Evolutionary conservation across 2,329 filamentous ascomycete species (phyloP), one percentile per base, ranked within the genome.

Genomic region (Aureobasidium leucospermi): DNA sequence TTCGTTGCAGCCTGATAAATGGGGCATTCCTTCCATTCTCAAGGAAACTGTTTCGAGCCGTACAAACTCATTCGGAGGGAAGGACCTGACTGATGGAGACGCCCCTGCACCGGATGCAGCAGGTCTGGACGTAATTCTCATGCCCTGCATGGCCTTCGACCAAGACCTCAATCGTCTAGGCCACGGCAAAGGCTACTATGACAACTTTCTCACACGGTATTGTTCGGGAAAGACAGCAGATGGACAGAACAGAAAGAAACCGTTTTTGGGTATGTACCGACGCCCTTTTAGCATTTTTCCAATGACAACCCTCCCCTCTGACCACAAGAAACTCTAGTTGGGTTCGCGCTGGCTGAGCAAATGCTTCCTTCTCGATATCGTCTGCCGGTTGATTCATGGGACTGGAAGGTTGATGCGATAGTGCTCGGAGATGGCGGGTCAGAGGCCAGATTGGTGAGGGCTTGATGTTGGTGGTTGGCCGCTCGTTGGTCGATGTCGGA

Each of bases 151-250:
- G 68, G 93, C 90, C 3, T 99, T 99, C 73, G 92, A 96, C 71
- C 78, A 78, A 3, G 77, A 76, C 11, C 81, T 94, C 62, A 83
- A 87, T 65, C 83, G 94, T 66, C 81, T 97, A 19, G 94, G 94
- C 42, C 94, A 99, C 73, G 94, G 94, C 60, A 96, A 90, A 73
- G 94, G 94, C 34, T 99, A 96, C 76, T 99, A 99, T 78, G 94
- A 99, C 76, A 88, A 86, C 73, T 99, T 96, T 73, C 76, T 99
- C 70, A 84, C 87, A 68, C 84, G 87, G 66, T 96, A 92, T 81
- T 73, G 67, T 66, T 67, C 47, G 56, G 62, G 48, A 57, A 28
- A 48, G 13, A 55, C 32, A 48, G 62, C 67, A 63, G 64, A 67
- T 62, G 65, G 67, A 63, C 64, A 65, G 68, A 67, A 65, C 64